A percentile compares a stretch with the other conserved stretches of the same genome.
These are phyloP conservation scores for Linum trigynum DNA, from an alignment of 345 rosid genomes.

Conservation along the genomic window DNA sequence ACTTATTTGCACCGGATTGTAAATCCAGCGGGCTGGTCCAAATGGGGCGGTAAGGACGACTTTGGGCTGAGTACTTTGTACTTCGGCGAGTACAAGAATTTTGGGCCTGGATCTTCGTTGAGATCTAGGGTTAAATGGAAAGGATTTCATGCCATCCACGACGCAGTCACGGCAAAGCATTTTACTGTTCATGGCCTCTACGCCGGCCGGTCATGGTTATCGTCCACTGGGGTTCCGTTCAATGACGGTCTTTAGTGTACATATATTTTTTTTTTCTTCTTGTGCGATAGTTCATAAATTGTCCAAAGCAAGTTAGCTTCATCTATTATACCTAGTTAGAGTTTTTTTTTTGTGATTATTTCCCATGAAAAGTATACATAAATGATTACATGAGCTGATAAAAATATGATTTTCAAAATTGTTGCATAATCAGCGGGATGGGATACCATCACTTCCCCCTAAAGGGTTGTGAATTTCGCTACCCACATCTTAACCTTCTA, in stretches of 20 bases:
- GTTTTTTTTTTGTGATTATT: too few species aligned
- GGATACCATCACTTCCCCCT: too few species aligned
- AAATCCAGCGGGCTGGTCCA: background rate
- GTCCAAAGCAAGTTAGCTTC: too few species aligned
- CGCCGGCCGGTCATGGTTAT: background rate
- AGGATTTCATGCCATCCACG: background rate
- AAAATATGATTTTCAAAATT: too few species aligned
- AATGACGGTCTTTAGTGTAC: background rate
- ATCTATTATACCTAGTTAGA: too few species aligned
- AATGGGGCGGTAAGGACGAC: background rate
- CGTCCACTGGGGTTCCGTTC: slow-evolving; percentile 1
- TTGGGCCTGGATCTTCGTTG: background rate
- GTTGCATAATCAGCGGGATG: too few species aligned
- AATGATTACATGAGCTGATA: too few species aligned
- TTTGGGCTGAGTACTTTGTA: background rate
- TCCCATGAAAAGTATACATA: too few species aligned
- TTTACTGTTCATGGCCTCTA: background rate
- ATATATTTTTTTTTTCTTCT: background rate
- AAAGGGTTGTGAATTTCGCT: too few species aligned
- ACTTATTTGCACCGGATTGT: background rate
- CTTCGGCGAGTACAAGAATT: background rate
- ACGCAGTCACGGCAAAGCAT: background rate
- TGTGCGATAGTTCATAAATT: too few species aligned
- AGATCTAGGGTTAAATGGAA: background rate
- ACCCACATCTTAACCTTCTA: too few species aligned